These are phyloP conservation scores for Pythium monospermum DNA, from an alignment of 352 stramenopile genomes.

Conservation along the genomic window DNA sequence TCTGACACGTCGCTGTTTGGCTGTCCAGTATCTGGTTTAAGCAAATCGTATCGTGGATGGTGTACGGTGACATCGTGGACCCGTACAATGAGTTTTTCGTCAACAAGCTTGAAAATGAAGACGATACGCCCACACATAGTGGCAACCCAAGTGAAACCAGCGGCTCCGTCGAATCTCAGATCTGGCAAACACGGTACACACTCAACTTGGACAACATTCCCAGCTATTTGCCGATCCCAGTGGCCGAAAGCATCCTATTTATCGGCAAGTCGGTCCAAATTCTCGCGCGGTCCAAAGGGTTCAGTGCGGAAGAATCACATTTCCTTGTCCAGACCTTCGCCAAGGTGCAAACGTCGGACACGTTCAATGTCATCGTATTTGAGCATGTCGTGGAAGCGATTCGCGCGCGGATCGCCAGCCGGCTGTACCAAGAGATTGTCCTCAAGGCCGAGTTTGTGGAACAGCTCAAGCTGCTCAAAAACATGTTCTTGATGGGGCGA, in stretches of 20 bases:
- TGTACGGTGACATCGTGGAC: conserved; percentile 64
- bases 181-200: conserved; percentile 47
- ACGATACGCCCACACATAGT: conserved; percentile 7
- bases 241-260: conserved; percentile 63
- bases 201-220: conserved; percentile 56
- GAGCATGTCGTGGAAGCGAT: conserved; percentile 59
- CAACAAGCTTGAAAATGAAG: conserved; percentile 14
- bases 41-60: conserved; percentile 81
- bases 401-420: conserved; percentile 40
- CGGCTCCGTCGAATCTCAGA: conserved; percentile 5
- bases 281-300: conserved; percentile 38
- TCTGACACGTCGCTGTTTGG: no score
- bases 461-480: conserved; percentile 51
- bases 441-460: conserved; percentile 58
- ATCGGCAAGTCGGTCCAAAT: conserved; percentile 65
- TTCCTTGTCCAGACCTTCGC: conserved; percentile 35
- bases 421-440: conserved; percentile 61
- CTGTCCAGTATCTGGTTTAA: conserved; percentile 58
- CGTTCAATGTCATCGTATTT: conserved; percentile 47
- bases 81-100: conserved; percentile 79
- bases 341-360: conserved; percentile 23
- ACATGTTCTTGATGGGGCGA: conserved; percentile 59
- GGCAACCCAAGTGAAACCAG: neutral
- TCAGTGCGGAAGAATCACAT: conserved; percentile 46
- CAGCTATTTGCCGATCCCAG: conserved; percentile 49